Percentiles rank a stretch among this genome's conserved stretches.
phyloP scores from a whole-genome alignment of 129 eudicot genomes.

The Arctium lappa region DNA sequence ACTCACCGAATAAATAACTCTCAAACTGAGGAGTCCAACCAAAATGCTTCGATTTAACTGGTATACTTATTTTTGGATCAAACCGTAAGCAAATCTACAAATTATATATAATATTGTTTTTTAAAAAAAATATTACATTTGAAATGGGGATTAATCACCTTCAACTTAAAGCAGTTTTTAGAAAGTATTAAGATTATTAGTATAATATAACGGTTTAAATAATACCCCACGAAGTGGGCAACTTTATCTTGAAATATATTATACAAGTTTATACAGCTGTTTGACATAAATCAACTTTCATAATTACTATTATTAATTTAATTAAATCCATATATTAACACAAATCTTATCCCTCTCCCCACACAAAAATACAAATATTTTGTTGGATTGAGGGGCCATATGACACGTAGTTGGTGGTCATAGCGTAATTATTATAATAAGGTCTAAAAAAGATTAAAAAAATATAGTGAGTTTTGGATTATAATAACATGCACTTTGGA shows the following conservation, averaged over 20 bases:
- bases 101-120: too few species aligned
- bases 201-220: not conserved
- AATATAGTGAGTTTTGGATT: constrained; percentile 7
- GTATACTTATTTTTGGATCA: not conserved
- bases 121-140: too few species aligned
- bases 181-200: not conserved
- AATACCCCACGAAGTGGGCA: not conserved
- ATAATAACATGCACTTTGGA: constrained; percentile 8
- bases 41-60: not conserved
- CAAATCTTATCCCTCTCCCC: constrained; percentile 9
- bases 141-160: not conserved
- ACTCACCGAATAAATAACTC: too few species aligned
- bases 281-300: constrained; percentile 20
- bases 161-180: not conserved
- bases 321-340: constrained; percentile 11
- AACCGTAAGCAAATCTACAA: too few species aligned
- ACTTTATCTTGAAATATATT: constrained; percentile 1
- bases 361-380: not conserved
- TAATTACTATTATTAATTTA: constrained; percentile 18
- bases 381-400: constrained; percentile 15
- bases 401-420: constrained; percentile 17
- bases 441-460: not conserved
- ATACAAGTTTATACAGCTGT: constrained; percentile 26
- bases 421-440: not conserved
- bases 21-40: not conserved